Conservation (phyloP, 2,329 filamentous ascomycete species). For the Polychaeton citri region DNA sequence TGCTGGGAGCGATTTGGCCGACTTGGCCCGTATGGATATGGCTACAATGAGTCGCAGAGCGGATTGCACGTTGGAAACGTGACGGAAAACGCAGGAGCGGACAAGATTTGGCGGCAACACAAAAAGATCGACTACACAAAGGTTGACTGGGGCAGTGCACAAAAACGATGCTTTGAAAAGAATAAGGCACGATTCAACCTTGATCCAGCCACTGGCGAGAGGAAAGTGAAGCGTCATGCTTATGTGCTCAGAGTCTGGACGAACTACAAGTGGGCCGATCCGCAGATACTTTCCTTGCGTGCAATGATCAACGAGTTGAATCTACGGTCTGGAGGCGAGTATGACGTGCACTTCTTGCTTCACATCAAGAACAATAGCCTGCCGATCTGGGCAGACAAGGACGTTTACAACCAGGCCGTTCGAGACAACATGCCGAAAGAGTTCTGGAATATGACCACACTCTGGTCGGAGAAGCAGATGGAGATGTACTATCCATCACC, state of each 20-base stretch:
- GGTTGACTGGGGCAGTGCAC: slow-evolving; percentile 36
- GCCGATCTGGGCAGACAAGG: slow-evolving; percentile 65
- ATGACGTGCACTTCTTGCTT: slow-evolving; percentile 73
- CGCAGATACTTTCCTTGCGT: slow-evolving; percentile 69
- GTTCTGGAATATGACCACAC: slow-evolving; percentile 73
- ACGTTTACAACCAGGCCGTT: slow-evolving; percentile 53
- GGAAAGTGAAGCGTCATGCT: slow-evolving; percentile 51
- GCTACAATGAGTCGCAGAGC: slow-evolving; percentile 30
- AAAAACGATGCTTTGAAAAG: slow-evolving; percentile 35
- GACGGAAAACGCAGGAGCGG: slow-evolving; percentile 30
- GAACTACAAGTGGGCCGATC: slow-evolving; percentile 62
- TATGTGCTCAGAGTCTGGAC: slow-evolving; percentile 77
- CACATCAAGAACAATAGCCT: slow-evolving; percentile 67
- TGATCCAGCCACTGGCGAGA: slow-evolving; percentile 17
- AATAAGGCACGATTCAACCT: slow-evolving; percentile 33
- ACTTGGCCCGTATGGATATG: slow-evolving; percentile 38
- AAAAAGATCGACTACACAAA: slow-evolving; percentile 31
- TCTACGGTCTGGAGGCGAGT: slow-evolving; percentile 70
- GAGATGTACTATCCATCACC: slow-evolving; percentile 76
- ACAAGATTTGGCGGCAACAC: slow-evolving; percentile 35
- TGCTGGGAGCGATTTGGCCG: slow-evolving; percentile 40
- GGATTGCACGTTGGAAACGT: slow-evolving; percentile 36
- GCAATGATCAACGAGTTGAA: slow-evolving; percentile 73
- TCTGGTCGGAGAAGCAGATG: slow-evolving; percentile 96
- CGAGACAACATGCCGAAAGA: slow-evolving; percentile 62